Evolutionary conservation across 2,329 filamentous ascomycete species (phyloP).

Genomic region (Mycosphaerelloides madeirae): DNA sequence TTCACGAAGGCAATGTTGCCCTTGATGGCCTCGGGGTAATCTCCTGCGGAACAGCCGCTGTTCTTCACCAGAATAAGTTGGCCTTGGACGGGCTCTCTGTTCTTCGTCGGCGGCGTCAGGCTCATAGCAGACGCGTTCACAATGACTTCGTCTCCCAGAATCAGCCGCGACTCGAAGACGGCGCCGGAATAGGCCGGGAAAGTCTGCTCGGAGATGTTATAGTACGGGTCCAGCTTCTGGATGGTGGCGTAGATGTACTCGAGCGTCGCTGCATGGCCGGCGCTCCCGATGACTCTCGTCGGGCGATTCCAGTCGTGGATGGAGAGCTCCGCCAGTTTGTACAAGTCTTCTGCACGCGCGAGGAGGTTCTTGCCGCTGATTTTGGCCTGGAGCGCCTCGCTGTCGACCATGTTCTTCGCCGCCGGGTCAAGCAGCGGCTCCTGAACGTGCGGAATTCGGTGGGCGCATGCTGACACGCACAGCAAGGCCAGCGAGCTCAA

Average conservation of each 20-base stretch:
- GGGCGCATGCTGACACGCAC: too few species aligned
- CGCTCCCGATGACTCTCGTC: slow-evolving; percentile 65
- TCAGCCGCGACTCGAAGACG: slow-evolving; percentile 31
- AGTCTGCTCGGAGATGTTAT: slow-evolving; percentile 51
- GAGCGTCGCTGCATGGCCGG: slow-evolving; percentile 22
- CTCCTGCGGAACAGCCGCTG: slow-evolving; percentile 58
- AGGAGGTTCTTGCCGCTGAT: slow-evolving; percentile 56
- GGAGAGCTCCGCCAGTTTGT: slow-evolving; percentile 56
- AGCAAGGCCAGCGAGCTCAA: too few species aligned
- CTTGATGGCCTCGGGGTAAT: slow-evolving; percentile 56
- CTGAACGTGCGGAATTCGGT: not conserved
- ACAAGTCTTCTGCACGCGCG: slow-evolving; percentile 57
- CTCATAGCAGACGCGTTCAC: slow-evolving; percentile 57
- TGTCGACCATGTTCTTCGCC: slow-evolving; percentile 20
- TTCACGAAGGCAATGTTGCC: slow-evolving; percentile 67
- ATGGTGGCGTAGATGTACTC: slow-evolving; percentile 29
- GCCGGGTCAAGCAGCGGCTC: not conserved
- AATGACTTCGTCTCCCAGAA: slow-evolving; percentile 56
- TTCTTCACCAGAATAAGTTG: slow-evolving; percentile 52
- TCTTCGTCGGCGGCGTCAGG: slow-evolving; percentile 21
- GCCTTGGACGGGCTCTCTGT: slow-evolving; percentile 25
- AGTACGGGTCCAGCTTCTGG: slow-evolving; percentile 55
- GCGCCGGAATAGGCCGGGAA: slow-evolving; percentile 27
- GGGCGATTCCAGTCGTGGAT: slow-evolving; percentile 61
- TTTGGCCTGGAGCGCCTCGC: slow-evolving; percentile 49